Percentiles rank a stretch among this genome's conserved stretches.
Evolutionary conservation across 495 filamentous ascomycete genomes (phyloP).

Genomic region (Penicillium desertorum): DNA sequence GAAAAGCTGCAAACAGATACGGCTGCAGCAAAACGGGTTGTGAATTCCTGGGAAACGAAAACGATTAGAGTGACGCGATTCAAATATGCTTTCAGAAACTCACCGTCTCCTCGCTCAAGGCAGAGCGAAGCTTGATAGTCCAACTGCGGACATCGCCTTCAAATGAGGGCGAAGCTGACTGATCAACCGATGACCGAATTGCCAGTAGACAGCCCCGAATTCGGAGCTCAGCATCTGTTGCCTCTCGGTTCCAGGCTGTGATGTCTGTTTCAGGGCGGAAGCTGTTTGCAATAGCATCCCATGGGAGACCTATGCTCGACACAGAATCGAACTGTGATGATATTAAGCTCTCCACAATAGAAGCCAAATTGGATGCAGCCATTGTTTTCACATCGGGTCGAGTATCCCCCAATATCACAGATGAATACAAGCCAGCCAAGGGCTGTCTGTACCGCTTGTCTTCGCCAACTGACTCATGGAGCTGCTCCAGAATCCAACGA

Average conservation of each 20-base stretch:
- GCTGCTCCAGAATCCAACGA: constrained; percentile 40
- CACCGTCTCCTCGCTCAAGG: constrained; percentile 46
- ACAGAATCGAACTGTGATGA: constrained; percentile 17
- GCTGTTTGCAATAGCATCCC: constrained; percentile 24
- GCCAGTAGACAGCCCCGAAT: constrained; percentile 59
- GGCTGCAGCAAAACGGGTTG: constrained; percentile 60
- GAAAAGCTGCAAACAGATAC: constrained; percentile 39
- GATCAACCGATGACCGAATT: constrained; percentile 45
- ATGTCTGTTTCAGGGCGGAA: constrained; percentile 28
- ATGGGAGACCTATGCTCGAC: constrained; percentile 26
- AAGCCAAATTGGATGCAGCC: constrained; percentile 39
- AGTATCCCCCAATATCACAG: constrained; percentile 31
- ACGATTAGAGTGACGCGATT: background rate
- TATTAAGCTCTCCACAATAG: constrained; percentile 31
- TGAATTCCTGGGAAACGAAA: constrained; percentile 55
- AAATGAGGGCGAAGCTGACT: constrained; percentile 11
- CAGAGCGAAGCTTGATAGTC: constrained; percentile 38
- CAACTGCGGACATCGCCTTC: constrained; percentile 30
- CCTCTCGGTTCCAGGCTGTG: constrained; percentile 42
- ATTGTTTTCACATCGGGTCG: constrained; percentile 33
- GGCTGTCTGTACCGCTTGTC: constrained; percentile 24
- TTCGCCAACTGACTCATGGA: constrained; percentile 28
- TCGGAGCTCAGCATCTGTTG: constrained; percentile 44
- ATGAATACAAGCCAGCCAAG: constrained; percentile 32
- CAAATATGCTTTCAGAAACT: constrained; percentile 10